A percentile compares a stretch with the other conserved stretches of the same genome.
These are phyloP conservation scores for Naganishia onofrii DNA, from an alignment of 768 basidiomycete species.

Conservation along the genomic window DNA sequence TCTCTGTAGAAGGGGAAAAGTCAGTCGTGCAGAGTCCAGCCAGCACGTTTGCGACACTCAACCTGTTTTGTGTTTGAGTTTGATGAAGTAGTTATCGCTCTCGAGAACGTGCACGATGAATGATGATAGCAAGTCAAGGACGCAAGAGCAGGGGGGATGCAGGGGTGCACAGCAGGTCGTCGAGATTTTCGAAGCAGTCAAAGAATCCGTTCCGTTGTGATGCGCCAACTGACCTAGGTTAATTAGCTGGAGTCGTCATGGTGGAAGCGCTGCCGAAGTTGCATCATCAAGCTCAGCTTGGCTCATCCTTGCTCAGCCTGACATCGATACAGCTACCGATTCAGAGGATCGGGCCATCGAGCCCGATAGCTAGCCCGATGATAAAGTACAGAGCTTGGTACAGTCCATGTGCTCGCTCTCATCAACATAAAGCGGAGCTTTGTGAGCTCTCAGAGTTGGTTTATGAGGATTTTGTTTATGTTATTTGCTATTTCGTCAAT, in stretches of 20 bases:
- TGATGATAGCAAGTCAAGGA: not conserved
- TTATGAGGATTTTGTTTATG: no score
- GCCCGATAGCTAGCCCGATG: not conserved
- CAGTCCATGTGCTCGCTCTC: not conserved
- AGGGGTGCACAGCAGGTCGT: not conserved
- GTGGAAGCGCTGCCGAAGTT: not conserved
- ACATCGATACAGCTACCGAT: slow-evolving; percentile 1
- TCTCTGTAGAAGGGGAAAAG: not conserved
- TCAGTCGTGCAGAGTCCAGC: not conserved
- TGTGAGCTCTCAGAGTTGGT: no score
- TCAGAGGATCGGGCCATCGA: not conserved
- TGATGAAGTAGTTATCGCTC: not conserved
- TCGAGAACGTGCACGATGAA: not conserved
- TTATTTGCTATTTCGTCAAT: no score
- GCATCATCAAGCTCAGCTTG: not conserved
- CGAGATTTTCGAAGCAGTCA: no score
- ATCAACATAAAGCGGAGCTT: no score
- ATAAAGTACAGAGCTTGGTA: not conserved
- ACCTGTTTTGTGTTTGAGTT: not conserved
- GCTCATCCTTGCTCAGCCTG: no score
- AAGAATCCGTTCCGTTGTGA: no score
- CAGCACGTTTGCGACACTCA: not conserved
- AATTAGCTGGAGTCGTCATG: no score
- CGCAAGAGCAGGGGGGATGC: not conserved
- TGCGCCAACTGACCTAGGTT: no score